phyloP scores from a whole-genome alignment of 2,329 filamentous ascomycete species.

The Zymoseptoria crescenta region DNA sequence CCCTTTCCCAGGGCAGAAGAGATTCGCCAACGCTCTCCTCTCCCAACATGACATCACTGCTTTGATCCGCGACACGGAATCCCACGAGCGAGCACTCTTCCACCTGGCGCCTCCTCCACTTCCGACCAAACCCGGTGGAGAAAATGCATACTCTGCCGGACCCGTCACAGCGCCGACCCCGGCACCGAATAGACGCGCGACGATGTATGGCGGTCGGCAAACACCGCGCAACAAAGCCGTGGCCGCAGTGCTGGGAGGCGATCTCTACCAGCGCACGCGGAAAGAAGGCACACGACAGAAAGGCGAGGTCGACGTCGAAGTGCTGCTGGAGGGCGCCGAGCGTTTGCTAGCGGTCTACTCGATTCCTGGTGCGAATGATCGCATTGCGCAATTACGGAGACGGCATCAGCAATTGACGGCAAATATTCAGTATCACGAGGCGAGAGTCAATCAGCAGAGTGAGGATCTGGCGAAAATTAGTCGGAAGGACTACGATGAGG shows the following conservation, averaged over 20 bases:
- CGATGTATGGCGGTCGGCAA: slow-evolving; percentile 40
- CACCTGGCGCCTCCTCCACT: slow-evolving; percentile 67
- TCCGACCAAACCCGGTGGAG: slow-evolving; percentile 38
- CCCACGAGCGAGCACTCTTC: slow-evolving; percentile 90
- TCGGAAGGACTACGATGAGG: slow-evolving; percentile 32
- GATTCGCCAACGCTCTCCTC: slow-evolving; percentile 90
- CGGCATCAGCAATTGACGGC: slow-evolving; percentile 63
- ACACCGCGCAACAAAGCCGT: slow-evolving; percentile 72
- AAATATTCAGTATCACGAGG: slow-evolving; percentile 74
- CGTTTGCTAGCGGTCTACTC: slow-evolving; percentile 85
- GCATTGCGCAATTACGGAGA: slow-evolving; percentile 63
- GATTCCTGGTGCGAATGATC: slow-evolving; percentile 67
- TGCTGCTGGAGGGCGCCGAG: slow-evolving; percentile 77
- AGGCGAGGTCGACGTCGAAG: slow-evolving; percentile 76
- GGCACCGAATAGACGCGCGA: slow-evolving; percentile 38
- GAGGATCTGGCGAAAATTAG: slow-evolving; percentile 68
- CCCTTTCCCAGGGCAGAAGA: slow-evolving; percentile 75
- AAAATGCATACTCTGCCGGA: slow-evolving; percentile 28
- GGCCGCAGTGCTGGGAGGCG: slow-evolving; percentile 76
- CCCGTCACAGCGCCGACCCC: slow-evolving; percentile 9
- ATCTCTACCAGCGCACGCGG: slow-evolving; percentile 74
- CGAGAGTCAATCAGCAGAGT: slow-evolving; percentile 67
- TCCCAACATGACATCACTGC: slow-evolving; percentile 79
- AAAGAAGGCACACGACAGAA: slow-evolving; percentile 44
- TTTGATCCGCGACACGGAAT: slow-evolving; percentile 88